phyloP scores from a whole-genome alignment of 2,329 filamentous ascomycete genomes.

The Dendrostoma leiphaemia region DNA sequence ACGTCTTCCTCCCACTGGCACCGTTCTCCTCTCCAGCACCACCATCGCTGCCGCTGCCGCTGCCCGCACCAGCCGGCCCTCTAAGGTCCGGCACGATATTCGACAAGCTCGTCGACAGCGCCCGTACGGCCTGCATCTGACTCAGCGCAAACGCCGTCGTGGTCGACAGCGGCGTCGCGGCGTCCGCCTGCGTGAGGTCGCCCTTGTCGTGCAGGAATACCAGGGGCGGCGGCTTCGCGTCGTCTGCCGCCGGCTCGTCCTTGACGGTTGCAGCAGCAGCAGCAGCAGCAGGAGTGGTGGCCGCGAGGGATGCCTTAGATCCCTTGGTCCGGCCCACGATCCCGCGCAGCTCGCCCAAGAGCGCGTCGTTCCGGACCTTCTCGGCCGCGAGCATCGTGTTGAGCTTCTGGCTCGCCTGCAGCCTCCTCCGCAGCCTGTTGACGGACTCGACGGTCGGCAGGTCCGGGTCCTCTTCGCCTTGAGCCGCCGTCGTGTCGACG shows the following conservation, averaged over 20 bases:
- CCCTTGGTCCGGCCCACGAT: conserved; percentile 33
- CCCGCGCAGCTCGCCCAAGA: conserved; percentile 62
- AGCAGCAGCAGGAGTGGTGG: not conserved
- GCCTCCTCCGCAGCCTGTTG: conserved; percentile 66
- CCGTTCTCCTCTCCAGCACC: conserved; percentile 29
- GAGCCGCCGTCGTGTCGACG: conserved; percentile 12
- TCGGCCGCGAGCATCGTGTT: conserved; percentile 69
- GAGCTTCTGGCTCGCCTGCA: conserved; percentile 77
- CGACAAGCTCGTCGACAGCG: conserved; percentile 59
- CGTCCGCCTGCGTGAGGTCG: conserved; percentile 48
- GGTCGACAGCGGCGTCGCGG: conserved; percentile 60
- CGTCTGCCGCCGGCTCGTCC: too few relatives aligned
- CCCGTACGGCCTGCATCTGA: conserved; percentile 76
- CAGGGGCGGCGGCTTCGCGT: conserved; percentile 36
- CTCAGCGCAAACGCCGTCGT: conserved; percentile 77
- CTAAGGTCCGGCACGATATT: conserved; percentile 64
- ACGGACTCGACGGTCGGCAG: conserved; percentile 65
- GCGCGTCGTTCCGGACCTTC: conserved; percentile 66
- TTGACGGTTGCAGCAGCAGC: conserved; percentile 20
- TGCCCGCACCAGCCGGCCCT: not conserved
- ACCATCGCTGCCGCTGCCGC: conserved; percentile 1
- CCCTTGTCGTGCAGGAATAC: conserved; percentile 58
- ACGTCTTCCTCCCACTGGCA: conserved; percentile 45
- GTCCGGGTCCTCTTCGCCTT: conserved; percentile 18
- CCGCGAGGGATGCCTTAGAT: too few relatives aligned